Evolutionary conservation across 192 early-diverging fungal genomes (phyloP), one percentile per base, ranked within the genome.

Genomic region (Tieghemiomyces parasiticus): DNA sequence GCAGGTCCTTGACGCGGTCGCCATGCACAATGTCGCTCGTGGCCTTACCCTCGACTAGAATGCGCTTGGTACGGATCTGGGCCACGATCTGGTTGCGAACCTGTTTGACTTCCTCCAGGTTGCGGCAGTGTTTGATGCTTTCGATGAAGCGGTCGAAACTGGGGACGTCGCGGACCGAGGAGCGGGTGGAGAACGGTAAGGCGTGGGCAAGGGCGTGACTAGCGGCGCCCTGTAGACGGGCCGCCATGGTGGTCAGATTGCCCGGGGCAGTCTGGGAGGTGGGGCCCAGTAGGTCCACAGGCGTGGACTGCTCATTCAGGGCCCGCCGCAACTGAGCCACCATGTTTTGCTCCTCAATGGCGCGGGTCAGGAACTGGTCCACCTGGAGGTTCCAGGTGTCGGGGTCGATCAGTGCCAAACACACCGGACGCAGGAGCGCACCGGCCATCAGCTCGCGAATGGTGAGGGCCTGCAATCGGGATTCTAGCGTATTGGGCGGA

Each of bases 351-450:
- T 81, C 71, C 20, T 68, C 67, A 55, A 76, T 75, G 29, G 71
- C 61, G 54, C 60, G 58, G 35, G 64, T 67, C 35, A 73, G 52
- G 67, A 83, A 78, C 14, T 68, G 61, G 34, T 86, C 84, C n/a
- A 94, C 67, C 19, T 80, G 74, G 61, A 89, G 81, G 67, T 95
- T 93, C 77, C 86, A 83, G 44, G 82, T 93, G 67, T 95, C 91
- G 1, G 92, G 87, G 46, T 95, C 92, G 0, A 83, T 72, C 30
- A 93, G 38, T 35, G 76, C 74, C 20, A 81, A 68, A 28, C 92
- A 60, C 0, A 86, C 49, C 0, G 90, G 88, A 29, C 78, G 74
- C 8, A 96, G 46, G 9, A 95, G 66, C 0, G 82, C 74, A 13
- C 82, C 79, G 0, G 74, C 71, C 12, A 92, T 58, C 10, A 96